Evolutionary conservation across 2,329 filamentous ascomycete genomes (phyloP).

Genomic region (Cytospora schulzeri): DNA sequence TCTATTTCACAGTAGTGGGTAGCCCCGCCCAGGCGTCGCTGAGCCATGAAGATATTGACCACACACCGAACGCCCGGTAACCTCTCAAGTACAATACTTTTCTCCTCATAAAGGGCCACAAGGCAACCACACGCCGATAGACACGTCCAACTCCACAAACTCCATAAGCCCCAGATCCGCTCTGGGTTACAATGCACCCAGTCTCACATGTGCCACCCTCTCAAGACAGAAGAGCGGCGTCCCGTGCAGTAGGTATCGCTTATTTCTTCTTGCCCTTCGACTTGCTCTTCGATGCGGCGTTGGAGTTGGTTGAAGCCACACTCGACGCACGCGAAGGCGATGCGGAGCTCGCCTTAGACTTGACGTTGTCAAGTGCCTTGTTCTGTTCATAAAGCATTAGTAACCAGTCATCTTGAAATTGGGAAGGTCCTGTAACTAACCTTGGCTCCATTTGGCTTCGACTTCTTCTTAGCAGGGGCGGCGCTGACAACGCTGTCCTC

Average conservation of each 20-base stretch:
- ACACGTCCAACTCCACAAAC: conserved; percentile 17
- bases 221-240: not conserved
- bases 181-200: not conserved
- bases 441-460: conserved; percentile 79
- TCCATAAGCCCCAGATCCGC: conserved; percentile 9
- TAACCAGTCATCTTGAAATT: conserved; percentile 7
- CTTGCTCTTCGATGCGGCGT: conserved; percentile 47
- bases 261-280: conserved; percentile 57
- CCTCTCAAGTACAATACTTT: conserved; percentile 12
- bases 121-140: not conserved
- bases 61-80: conserved; percentile 19
- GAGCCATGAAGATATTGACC: conserved; percentile 10
- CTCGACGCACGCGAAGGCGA: conserved; percentile 85
- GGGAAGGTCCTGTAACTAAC: conserved; percentile 53
- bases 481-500: conserved; percentile 79
- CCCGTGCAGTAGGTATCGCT: conserved; percentile 1
- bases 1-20: conserved; percentile 12
- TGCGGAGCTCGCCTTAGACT: conserved; percentile 77
- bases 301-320: conserved; percentile 74
- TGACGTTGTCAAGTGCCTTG: conserved; percentile 88
- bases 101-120: conserved; percentile 1
- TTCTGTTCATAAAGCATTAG: conserved; percentile 60
- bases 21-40: conserved; percentile 6
- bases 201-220: not conserved
- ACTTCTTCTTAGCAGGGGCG: conserved; percentile 91